These are phyloP conservation scores for Penicillium alfredii DNA, from an alignment of 495 filamentous ascomycete species.

Conservation along the genomic window DNA sequence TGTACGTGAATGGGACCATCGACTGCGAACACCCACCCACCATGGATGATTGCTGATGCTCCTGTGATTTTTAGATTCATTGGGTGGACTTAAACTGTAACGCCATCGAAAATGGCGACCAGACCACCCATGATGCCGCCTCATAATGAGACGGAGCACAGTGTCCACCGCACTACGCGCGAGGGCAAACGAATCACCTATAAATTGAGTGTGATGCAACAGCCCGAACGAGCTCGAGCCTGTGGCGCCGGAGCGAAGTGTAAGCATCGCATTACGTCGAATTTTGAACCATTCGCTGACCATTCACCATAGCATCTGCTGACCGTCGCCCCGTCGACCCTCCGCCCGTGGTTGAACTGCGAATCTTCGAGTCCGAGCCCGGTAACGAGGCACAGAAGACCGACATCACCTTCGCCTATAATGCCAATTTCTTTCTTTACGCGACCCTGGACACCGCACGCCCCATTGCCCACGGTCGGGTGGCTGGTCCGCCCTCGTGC, in stretches of 20 bases:
- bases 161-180: constrained; percentile 61
- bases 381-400: constrained; percentile 46
- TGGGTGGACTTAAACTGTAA: not conserved
- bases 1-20: no score
- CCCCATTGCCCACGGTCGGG: constrained; percentile 74
- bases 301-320: constrained; percentile 62
- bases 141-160: constrained; percentile 53
- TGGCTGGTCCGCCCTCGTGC: constrained; percentile 58
- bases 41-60: not conserved
- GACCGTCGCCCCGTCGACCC: constrained; percentile 96
- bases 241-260: constrained; percentile 95
- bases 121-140: constrained; percentile 31
- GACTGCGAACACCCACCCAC: no score
- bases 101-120: constrained; percentile 25
- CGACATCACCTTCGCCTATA: constrained; percentile 87
- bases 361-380: constrained; percentile 74
- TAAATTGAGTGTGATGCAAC: constrained; percentile 79
- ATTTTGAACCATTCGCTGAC: constrained; percentile 9
- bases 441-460: constrained; percentile 87
- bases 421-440: constrained; percentile 97
- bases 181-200: constrained; percentile 81
- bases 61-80: constrained; percentile 11
- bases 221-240: constrained; percentile 90
- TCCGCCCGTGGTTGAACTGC: constrained; percentile 90
- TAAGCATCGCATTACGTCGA: constrained; percentile 38